phyloP scores from a whole-genome alignment of 1,284 basidiomycete genomes.

The Phlebopus sp. region DNA sequence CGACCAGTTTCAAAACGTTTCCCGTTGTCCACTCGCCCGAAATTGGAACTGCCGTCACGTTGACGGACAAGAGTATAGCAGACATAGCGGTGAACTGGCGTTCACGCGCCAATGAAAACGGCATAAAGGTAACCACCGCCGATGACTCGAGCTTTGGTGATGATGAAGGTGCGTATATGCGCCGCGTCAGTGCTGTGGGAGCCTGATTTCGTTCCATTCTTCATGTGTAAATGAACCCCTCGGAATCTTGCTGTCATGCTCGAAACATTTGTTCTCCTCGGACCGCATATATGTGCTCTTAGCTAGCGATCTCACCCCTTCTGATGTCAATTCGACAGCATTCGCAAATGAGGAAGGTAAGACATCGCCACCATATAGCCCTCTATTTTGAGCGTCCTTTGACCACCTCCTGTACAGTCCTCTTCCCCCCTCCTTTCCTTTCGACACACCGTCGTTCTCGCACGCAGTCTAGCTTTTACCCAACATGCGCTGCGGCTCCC shows the following conservation, averaged over 20 bases:
- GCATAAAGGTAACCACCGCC: conserved; percentile 56
- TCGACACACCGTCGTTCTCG: conserved; percentile 59
- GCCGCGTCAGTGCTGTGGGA: conserved; percentile 13
- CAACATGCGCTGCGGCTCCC: conserved; percentile 24
- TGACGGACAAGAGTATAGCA: conserved; percentile 44
- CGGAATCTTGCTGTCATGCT: conserved; percentile 1
- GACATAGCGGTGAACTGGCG: conserved; percentile 71
- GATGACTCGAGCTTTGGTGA: conserved; percentile 54
- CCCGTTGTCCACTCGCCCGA: conserved; percentile 27
- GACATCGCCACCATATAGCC: conserved; percentile 14
- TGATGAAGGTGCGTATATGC: conserved; percentile 47
- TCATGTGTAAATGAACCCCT: conserved; percentile 3
- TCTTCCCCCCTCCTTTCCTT: conserved; percentile 61
- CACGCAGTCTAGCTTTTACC: conserved; percentile 46
- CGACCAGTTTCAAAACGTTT: conserved; percentile 37
- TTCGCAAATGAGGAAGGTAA: conserved; percentile 47
- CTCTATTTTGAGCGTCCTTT: conserved; percentile 21
- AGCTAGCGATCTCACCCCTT: conserved; percentile 47
- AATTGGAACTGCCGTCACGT: conserved; percentile 22
- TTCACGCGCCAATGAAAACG: conserved; percentile 65
- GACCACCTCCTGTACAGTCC: conserved; percentile 36
- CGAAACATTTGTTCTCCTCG: conserved; percentile 1
- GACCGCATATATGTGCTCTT: conserved; percentile 36
- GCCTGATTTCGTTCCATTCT: conserved; percentile 18
- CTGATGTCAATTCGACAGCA: conserved; percentile 42